These are phyloP conservation scores for Aspergillus ustus DNA, from an alignment of 2,329 filamentous ascomycete species.

Conservation along the genomic window DNA sequence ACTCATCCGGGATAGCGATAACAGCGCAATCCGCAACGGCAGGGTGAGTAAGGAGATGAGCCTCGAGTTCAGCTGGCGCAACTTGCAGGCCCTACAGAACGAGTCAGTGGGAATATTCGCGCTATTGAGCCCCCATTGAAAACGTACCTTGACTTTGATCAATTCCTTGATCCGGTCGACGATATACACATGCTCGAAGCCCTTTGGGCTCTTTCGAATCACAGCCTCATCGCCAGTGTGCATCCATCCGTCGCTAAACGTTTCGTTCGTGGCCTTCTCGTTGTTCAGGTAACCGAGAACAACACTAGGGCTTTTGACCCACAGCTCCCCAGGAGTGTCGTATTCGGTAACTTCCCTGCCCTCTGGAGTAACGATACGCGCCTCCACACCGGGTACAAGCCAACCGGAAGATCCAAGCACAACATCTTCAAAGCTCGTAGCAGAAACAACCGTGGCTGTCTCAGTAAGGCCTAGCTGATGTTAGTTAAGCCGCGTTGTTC, in stretches of 20 bases:
- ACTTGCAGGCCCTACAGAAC: slow-evolving; percentile 73
- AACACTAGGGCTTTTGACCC: slow-evolving; percentile 76
- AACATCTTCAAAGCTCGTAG: slow-evolving; percentile 63
- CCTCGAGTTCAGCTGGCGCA: slow-evolving; percentile 80
- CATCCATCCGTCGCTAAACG: slow-evolving; percentile 80
- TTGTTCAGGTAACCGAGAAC: slow-evolving; percentile 87
- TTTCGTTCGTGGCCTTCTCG: slow-evolving; percentile 78
- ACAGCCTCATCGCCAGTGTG: slow-evolving; percentile 84
- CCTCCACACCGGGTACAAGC: slow-evolving; percentile 67
- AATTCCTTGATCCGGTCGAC: slow-evolving; percentile 81
- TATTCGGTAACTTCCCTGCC: slow-evolving; percentile 72
- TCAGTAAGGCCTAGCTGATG: slow-evolving; percentile 71
- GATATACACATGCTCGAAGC: slow-evolving; percentile 81
- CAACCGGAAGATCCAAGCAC: slow-evolving; percentile 74
- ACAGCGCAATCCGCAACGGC: slow-evolving; percentile 79
- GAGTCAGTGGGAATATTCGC: neutral
- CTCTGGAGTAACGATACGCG: slow-evolving; percentile 69
- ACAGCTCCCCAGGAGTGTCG: slow-evolving; percentile 78
- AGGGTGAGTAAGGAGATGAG: slow-evolving; percentile 74
- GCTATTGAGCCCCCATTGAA: slow-evolving; percentile 27
- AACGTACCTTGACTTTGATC: slow-evolving; percentile 74
- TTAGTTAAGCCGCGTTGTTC: neutral
- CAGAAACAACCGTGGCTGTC: slow-evolving; percentile 70
- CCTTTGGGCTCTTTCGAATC: slow-evolving; percentile 64
- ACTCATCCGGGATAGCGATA: slow-evolving; percentile 70